Base-by-base conservation (phyloP, 169 alveolate genomes). In the Ichthyophthirius multifiliis region DNA sequence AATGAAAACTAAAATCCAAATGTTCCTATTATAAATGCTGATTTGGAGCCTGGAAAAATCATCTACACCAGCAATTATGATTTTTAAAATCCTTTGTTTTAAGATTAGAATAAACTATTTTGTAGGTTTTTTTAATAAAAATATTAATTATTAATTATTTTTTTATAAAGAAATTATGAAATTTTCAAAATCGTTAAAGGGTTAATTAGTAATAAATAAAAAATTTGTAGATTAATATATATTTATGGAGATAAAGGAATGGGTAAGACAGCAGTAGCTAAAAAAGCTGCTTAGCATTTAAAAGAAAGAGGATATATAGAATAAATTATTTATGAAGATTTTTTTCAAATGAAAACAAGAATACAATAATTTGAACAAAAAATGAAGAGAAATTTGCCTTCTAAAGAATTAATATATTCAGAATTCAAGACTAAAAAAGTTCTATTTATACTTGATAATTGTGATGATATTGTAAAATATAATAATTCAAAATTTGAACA, bases 261-360 rank as follows among this genome's bases (percentile, higher is more conserved):
- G 13, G 92, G 92, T 9, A 65, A 74, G 32, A 73, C 82, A 41
- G 74, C 78, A 3, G 71, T 86, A 43, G 88, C 88, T 0, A 86
- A 81, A 39, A 74, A 86, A 34, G 88, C 85, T 6, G 88, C 86
- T 7, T 82, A 83, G 44, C 83, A 86, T 41, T 45, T 86, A 44
- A 82, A 86, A 18, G 20, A 87, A 71, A 82, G 86, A 43, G 75
- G 47, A 16, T 76, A 65, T 65, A 65, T 31, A 3, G 76, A 86
- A 44, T 88, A 87, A 20, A 83, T 80, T 15, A 47, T 80, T 35
- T 81, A 67, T 65, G 48, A 81, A 12, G 89, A 86, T 64, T 44
- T 81, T 43, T 31, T 65, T 55, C 75, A 81, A 45, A 43, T 55
- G 7, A 43, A 65, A 63, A 3, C 65, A 73, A 27, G 43, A 71